Base-by-base conservation (phyloP, 108 stramenopile genomes). In the Cyclotella baltica region DNA sequence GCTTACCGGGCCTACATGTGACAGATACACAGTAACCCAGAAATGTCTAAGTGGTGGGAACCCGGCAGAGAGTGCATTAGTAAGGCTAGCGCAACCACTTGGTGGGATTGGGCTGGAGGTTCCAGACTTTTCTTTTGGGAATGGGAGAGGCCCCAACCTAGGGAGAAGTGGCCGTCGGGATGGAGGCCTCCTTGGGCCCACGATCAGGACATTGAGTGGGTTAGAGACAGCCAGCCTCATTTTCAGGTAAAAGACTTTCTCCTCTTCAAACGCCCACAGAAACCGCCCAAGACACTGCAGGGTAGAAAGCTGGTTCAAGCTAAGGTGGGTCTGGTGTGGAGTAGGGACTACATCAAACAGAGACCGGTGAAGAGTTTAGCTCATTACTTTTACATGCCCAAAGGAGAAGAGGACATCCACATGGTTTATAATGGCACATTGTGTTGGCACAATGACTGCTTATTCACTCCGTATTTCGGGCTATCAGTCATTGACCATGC, bases 41-140 rank as follows among this genome's bases (percentile, higher is more conserved):
- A 4, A 5, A 15, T 30, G 5, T 4, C 10, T 13, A 25, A 30
- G 4, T 50, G 29, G 35, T 52, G 18, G 57, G 37, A 57, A 27
- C 40, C 34, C 28, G 67, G 34, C 13, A 20, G 40, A 1, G 82
- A 80, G 62, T 73, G 65, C 22, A 40, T 87, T 5, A 0, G 18
- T 4, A 78, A 77, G 1, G 37, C 34, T 6, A 35, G 25, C 0
- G 27, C 55, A 4, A 51, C 72, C 5, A 34, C 72, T 2, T 86
- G 81, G 81, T 86, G 75, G 70, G 77, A 86, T 2, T 86, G 85
- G 85, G 20, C 47, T 38, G 74, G 19, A 10, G 86, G 86, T 0
- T 82, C 72, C 31, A 13, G 43, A 0, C 70, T 56, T 6, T 62
- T 87, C 30, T 83, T 83, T 36, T 87, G 86, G 86, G 71, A 70